Evolutionary conservation across 2,329 filamentous ascomycete genomes (phyloP), one percentile per base, ranked within the genome.

Genomic region (Calonectria pteridis): DNA sequence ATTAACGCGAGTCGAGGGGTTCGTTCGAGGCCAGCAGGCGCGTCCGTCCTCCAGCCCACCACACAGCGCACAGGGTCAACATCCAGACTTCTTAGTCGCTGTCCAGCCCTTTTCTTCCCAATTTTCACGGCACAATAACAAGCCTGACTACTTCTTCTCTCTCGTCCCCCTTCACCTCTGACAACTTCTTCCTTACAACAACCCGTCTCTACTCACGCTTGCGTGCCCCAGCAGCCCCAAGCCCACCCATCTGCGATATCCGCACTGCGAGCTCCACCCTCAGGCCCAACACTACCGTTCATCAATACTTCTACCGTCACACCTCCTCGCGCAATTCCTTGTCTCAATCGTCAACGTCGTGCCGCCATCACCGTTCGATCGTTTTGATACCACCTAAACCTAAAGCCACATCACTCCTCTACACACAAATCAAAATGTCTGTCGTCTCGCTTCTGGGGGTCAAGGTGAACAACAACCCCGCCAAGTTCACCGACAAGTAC

Each of bases 401-500:
- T 37, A 49, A 65, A 49, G 66, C 7, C 43, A n/a, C 13, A 35
- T 20, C 50, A 31, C 33, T 33, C 63, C 46, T 65, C 59, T 20
- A 35, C 50, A n/a, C 62, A 35, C 71, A 74, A 71, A 72, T 64
- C 81, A 82, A 68, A 78, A 98, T 98, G 97, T 98, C 97, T 83
- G 94, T 98, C 83, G 96, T 99, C 77, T 98, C 96, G 79, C 93
- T 99, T 73, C 92, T 99, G 79, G 96, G 96, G 83, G 97, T 99
- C 82, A 94, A 97, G 86, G 94, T 99, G 80, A 90, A 95, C 84
- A 98, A 99, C 91, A 99, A 99, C 88, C 97, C 97, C 82, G 96
- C 97, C 82, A 92, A 94, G 80, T 98, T 99, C 87, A 94, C 92
- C 81, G 94, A 96, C 84, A 93, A 95, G 69, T 99, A 99, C 85